phyloP scores from a whole-genome alignment of 2,329 filamentous ascomycete species.

The Clonostachys rhizophaga region DNA sequence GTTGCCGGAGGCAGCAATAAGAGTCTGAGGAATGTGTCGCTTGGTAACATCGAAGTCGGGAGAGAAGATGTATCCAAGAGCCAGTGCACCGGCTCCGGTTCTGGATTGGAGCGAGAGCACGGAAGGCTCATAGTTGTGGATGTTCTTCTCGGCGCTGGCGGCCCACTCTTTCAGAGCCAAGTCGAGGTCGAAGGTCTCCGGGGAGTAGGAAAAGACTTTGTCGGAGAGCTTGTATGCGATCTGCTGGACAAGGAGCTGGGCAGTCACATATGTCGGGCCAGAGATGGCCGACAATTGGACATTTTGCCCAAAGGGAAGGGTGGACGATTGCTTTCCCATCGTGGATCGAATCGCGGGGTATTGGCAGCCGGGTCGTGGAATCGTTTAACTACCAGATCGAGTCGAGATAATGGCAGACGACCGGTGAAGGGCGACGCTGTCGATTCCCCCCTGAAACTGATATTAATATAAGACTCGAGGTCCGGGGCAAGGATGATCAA shows the following conservation, averaged over 20 bases:
- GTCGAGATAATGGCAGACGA: too few species aligned
- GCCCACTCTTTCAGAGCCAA: slow-evolving; percentile 77
- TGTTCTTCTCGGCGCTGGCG: slow-evolving; percentile 65
- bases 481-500: too few species aligned
- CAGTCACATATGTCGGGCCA: slow-evolving; percentile 88
- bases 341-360: too few species aligned
- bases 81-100: slow-evolving; percentile 83
- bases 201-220: slow-evolving; percentile 96
- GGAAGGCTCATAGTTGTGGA: slow-evolving; percentile 73
- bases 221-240: slow-evolving; percentile 92
- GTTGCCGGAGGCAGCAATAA: slow-evolving; percentile 81
- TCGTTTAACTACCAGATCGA: too few species aligned
- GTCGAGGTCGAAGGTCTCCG: slow-evolving; percentile 89
- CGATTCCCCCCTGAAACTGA: too few species aligned
- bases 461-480: too few species aligned
- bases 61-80: slow-evolving; percentile 95
- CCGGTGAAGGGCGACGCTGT: too few species aligned
- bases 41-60: slow-evolving; percentile 92
- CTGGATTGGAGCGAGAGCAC: slow-evolving; percentile 82
- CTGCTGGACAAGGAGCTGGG: slow-evolving; percentile 91
- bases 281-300: slow-evolving; percentile 59
- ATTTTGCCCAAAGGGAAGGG: slow-evolving; percentile 51
- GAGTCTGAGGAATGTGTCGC: slow-evolving; percentile 84
- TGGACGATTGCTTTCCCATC: slow-evolving; percentile 16
- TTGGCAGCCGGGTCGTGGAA: too few species aligned